Evolutionary conservation across 2,329 filamentous ascomycete genomes (phyloP).

Genomic region (Ascosphaera apis): DNA sequence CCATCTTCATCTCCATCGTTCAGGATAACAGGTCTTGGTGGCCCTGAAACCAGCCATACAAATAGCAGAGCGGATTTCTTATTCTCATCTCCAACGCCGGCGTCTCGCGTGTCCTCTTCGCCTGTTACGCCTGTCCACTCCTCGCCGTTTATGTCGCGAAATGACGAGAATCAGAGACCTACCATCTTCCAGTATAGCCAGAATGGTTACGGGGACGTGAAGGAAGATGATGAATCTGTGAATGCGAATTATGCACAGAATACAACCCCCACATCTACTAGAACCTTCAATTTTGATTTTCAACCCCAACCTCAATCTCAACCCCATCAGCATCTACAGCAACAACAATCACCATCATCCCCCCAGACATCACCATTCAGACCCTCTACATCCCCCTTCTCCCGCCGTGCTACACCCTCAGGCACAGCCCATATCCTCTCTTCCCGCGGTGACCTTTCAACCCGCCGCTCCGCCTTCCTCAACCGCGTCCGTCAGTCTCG

Average conservation of each 20-base stretch:
- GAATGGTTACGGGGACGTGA: not conserved
- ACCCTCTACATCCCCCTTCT: not conserved
- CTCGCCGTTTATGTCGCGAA: not conserved
- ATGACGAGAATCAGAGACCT: not conserved
- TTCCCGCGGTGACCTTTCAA: not conserved
- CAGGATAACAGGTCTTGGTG: not conserved
- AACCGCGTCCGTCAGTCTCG: slow-evolving; percentile 12
- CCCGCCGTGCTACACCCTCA: not conserved
- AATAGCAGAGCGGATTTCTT: not conserved
- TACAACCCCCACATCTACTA: too few relatives aligned
- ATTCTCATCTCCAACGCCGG: not conserved
- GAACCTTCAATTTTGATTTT: not conserved
- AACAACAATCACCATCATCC: slow-evolving; percentile 1
- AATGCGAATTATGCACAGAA: not conserved
- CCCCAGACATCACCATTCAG: not conserved
- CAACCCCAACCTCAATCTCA: slow-evolving; percentile 1
- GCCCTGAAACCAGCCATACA: not conserved
- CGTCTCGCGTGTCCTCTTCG: not conserved
- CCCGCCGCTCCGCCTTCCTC: slow-evolving; percentile 17
- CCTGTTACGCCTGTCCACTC: not conserved
- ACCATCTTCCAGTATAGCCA: not conserved
- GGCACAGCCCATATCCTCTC: not conserved
- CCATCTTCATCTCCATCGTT: too few relatives aligned
- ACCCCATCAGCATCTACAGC: slow-evolving; percentile 1
- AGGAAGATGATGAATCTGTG: not conserved